Evolutionary conservation across 2,329 filamentous ascomycete species (phyloP), one percentile per base, ranked within the genome.

Genomic region (Fusarium sp.): DNA sequence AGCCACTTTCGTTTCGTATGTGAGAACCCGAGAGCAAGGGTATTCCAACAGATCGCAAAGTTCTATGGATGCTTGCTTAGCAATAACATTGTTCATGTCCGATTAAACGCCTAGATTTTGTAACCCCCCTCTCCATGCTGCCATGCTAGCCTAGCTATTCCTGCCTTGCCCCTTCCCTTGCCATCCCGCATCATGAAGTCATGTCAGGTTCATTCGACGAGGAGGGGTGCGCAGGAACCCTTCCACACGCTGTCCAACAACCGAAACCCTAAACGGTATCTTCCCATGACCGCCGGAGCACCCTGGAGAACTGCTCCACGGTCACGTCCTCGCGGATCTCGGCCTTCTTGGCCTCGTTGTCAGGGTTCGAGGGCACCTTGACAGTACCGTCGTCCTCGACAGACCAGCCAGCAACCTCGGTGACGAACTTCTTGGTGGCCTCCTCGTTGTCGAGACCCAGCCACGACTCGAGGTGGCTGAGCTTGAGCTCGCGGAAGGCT

Each of bases 341-440:
- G 40, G 93, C 91, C 81, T 96, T 96, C 85, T 96, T 93, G 46
- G 93, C 96, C 87, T 98, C 95, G 80, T 97, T 97, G 83, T 99
- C 96, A 78, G 96, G 92, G 84, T 99, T 99, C 77, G 90, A 85
- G 61, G 96, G 96, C 61, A 99, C 88, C 79, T 88, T 88, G 69
- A 97, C 90, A 44, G 83, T 77, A 33, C 86, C 84, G 58, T 84
- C 88, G 29, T 85, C 83, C 66, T 93, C 91, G 42, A 97, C 86
- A 75, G 87, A 88, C 93, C 95, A 99, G 71, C 91, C 93, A 77
- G 91, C 96, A 10, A 95, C 91, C 79, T 95, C 92, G 62, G 88
- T 87, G 73, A 96, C 88, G 74, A 97, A 97, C 81, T 93, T 93
- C 75, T 87, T 84, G 54, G 92, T 88, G 33, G 85, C 85, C 55